Evolutionary conservation across 139 green algal species (phyloP).

Genomic region (Micromonas pusilla): DNA sequence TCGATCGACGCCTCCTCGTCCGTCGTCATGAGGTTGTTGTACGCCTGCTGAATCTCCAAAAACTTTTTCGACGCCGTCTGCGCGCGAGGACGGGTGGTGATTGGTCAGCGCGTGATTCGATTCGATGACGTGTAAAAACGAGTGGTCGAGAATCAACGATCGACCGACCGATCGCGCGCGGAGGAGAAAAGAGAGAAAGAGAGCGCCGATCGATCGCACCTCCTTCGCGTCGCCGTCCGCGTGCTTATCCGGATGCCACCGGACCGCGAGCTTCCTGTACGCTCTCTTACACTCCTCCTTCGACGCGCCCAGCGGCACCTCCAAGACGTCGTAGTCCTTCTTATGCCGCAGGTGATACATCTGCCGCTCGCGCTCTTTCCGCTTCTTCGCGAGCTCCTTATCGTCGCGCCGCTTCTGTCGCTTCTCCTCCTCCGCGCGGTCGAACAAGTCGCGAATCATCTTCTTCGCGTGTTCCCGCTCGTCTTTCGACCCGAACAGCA

Average conservation of each 20-base stretch:
- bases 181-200: neutral
- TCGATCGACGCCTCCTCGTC: conserved; percentile 5
- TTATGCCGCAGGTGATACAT: conserved; percentile 7
- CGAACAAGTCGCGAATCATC: neutral
- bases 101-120: too few species aligned
- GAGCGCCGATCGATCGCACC: neutral
- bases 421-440: neutral
- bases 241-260: conserved; percentile 18
- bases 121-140: too few species aligned
- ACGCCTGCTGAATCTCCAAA: conserved; percentile 2
- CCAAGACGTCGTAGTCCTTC: conserved; percentile 12
- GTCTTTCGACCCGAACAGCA: neutral
- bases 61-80: neutral
- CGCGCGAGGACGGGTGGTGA: neutral
- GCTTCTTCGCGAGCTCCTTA: neutral
- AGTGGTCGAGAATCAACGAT: too few species aligned
- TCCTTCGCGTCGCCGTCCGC: neutral
- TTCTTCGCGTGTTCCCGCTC: neutral
- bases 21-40: neutral
- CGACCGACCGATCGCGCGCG: too few species aligned
- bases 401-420: neutral
- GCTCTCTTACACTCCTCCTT: conserved; percentile 22
- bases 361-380: neutral
- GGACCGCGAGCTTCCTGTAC: conserved; percentile 20
- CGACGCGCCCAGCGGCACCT: neutral